These are phyloP conservation scores for Diversispora epigaea DNA, from an alignment of 192 early-diverging fungal genomes.

Conservation along the genomic window DNA sequence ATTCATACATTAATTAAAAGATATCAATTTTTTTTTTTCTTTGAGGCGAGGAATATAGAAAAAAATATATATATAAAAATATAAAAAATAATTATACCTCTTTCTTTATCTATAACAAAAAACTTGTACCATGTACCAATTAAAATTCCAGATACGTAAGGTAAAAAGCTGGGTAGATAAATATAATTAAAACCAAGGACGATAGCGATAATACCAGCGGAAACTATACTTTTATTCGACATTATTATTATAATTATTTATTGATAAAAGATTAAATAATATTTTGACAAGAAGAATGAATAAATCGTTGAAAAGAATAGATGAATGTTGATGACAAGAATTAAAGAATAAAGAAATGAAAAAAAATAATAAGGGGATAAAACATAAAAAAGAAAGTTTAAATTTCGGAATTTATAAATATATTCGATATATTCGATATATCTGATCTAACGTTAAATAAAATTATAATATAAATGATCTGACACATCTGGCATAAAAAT, in stretches of 20 bases:
- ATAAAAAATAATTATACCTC: not conserved
- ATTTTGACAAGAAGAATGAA: too few relatives aligned
- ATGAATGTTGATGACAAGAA: too few relatives aligned
- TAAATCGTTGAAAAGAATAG: too few relatives aligned
- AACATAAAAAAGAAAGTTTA: too few relatives aligned
- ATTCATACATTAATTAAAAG: not conserved
- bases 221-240: not conserved
- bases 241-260: not conserved
- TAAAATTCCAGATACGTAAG: not conserved
- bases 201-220: not conserved
- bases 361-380: too few relatives aligned
- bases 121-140: conserved; percentile 12
- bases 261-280: not conserved
- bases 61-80: not conserved
- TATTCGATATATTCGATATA: too few relatives aligned
- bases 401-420: too few relatives aligned
- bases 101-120: conserved; percentile 9
- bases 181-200: not conserved
- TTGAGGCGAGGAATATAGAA: not conserved
- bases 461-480: too few relatives aligned
- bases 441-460: too few relatives aligned
- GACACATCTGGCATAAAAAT: too few relatives aligned
- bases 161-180: conserved; percentile 10
- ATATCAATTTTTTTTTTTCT: too few relatives aligned
- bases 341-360: too few relatives aligned